Percentiles rank a stretch among this genome's conserved stretches.
Conservation (phyloP, 2,329 filamentous ascomycete genomes). For the Fusarium sp. region DNA sequence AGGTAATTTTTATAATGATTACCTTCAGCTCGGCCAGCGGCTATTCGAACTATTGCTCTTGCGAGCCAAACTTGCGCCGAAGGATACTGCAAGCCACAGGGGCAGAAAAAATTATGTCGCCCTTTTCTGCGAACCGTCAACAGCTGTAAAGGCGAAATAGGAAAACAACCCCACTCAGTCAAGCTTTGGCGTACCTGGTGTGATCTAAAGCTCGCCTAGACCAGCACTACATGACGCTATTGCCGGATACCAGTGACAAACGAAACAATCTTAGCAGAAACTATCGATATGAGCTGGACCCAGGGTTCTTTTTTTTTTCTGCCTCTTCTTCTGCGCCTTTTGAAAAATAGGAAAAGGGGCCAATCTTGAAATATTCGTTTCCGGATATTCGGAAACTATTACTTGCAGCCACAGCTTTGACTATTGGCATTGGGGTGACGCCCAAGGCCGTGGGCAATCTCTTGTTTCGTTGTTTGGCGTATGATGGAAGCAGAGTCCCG, state of each 20-base stretch:
- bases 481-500: slow-evolving; percentile 13
- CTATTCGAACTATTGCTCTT: slow-evolving; percentile 10
- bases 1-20: slow-evolving; percentile 20
- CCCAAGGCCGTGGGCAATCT: slow-evolving; percentile 23
- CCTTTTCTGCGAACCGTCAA: slow-evolving; percentile 1
- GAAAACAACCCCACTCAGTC: slow-evolving; percentile 9
- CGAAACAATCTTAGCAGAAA: slow-evolving; percentile 39
- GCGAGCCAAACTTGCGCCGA: not conserved
- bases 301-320: slow-evolving; percentile 10
- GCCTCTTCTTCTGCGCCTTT: not conserved
- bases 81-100: slow-evolving; percentile 33
- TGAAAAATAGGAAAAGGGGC: not conserved
- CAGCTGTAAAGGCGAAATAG: slow-evolving; percentile 13
- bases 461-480: slow-evolving; percentile 20
- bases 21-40: slow-evolving; percentile 11
- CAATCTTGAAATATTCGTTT: slow-evolving; percentile 20
- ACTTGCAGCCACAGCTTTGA: slow-evolving; percentile 22
- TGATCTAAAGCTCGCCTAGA: slow-evolving; percentile 16
- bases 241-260: slow-evolving; percentile 34
- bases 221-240: slow-evolving; percentile 31
- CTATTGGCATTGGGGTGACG: slow-evolving; percentile 31
- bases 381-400: slow-evolving; percentile 6
- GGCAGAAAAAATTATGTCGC: slow-evolving; percentile 6
- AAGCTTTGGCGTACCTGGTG: slow-evolving; percentile 5
- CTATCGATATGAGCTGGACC: slow-evolving; percentile 38